phyloP scores from a whole-genome alignment of 2,329 filamentous ascomycete genomes.

The Chrysosphaeria jannelii region DNA sequence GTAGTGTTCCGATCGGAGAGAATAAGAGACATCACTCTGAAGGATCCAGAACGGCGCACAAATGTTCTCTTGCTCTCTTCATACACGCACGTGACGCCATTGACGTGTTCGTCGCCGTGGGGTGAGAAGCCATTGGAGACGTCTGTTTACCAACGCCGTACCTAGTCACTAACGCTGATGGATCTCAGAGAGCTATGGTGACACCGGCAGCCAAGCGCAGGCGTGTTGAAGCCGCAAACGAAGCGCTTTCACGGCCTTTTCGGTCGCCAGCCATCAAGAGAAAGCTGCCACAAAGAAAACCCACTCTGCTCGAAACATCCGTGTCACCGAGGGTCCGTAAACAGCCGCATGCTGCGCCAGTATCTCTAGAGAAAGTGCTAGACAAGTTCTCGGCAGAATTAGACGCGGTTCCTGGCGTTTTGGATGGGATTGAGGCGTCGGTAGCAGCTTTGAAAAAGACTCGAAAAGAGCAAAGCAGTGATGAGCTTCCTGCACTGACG shows the following conservation, averaged over 20 bases:
- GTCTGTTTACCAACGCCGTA: too few species aligned
- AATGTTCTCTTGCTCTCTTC: too few species aligned
- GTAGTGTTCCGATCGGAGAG: too few species aligned
- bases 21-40: too few species aligned
- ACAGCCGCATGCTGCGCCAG: not conserved
- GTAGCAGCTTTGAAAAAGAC: not conserved
- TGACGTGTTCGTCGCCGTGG: too few species aligned
- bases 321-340: not conserved
- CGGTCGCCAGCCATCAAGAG: slow-evolving; percentile 23
- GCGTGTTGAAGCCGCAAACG: slow-evolving; percentile 24
- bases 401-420: not conserved
- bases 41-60: too few species aligned
- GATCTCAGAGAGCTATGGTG: slow-evolving; percentile 2
- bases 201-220: slow-evolving; percentile 15
- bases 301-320: not conserved
- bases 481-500: slow-evolving; percentile 23
- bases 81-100: too few species aligned
- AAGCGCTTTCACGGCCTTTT: slow-evolving; percentile 38
- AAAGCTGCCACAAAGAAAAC: not conserved
- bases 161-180: too few species aligned
- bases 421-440: slow-evolving; percentile 2
- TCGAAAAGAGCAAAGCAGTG: slow-evolving; percentile 4
- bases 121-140: too few species aligned
- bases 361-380: slow-evolving; percentile 1
- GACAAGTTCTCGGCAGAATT: slow-evolving; percentile 2